Evolutionary conservation across 2,329 filamentous ascomycete species (phyloP), one percentile per base, ranked within the genome.

Genomic region (Fusarium lyarnte): DNA sequence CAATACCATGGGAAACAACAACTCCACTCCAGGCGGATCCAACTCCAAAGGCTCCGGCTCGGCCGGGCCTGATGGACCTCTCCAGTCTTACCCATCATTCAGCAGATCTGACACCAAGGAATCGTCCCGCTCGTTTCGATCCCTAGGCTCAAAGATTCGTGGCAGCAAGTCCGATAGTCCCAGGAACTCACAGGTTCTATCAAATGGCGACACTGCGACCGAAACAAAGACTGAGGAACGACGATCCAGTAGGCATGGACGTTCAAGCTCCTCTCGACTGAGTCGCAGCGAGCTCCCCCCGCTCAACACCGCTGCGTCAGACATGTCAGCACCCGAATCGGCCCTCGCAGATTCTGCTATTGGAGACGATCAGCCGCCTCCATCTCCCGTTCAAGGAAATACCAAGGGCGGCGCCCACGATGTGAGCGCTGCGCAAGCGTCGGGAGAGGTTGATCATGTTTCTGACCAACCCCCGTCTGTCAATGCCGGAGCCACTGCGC

Each of bases 101-200:
- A 93, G 92, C 84, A 92, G 93, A 80, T 94, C 94, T 63, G 95
- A 98, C 80, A 98, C 95, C 33, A 95, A 95, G 81, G 95, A 97
- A 74, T 98, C 94, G 11, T 90, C 92, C 36, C 92, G 94, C 73
- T 98, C 95, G 8, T 91, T 98, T 81, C 90, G 93, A 75, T 92
- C 91, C 42, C 88, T 98, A 75, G 89, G 94, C 68, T 97, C 94
- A 70, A 98, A 98, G 84, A 98, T 97, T 67, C 94, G 93, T 5
- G 93, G 92, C 39, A 86, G 82, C 73, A 93, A 90, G 79, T 89
- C 86, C 49, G 95, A 97, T 79, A 97, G 95, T 80, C 94, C 95
- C 27, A 88, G 94, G 73, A 91, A 87, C 74, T 97, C 95, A 17
- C 86, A 88, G 41, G 86, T 93, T 31, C 81, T 94, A 52, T 85